A percentile compares a stretch with the other conserved stretches of the same genome.
Conservation (phyloP, 306 rosid genomes). For the Dalbergia cochinchinensis region DNA sequence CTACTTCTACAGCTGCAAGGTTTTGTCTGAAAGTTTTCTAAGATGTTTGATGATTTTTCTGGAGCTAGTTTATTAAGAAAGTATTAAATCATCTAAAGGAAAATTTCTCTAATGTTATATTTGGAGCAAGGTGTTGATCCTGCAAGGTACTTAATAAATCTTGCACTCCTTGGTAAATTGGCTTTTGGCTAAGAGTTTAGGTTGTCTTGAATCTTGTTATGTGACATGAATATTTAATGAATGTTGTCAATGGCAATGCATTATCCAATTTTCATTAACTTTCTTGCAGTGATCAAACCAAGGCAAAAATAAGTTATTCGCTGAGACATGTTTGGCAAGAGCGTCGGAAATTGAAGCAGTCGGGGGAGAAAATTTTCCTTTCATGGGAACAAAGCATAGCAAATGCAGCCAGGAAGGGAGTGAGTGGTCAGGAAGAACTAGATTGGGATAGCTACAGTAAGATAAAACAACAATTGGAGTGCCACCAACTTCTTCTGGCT, state of each 20-base stretch:
- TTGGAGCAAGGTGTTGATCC: constrained; percentile 20
- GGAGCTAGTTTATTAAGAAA: constrained; percentile 4
- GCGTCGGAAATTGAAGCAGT: constrained; percentile 63
- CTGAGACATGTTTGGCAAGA: constrained; percentile 66
- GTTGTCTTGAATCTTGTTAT: constrained; percentile 18
- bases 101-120: constrained; percentile 3
- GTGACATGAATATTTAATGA: constrained; percentile 35
- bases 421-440: constrained; percentile 63
- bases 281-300: constrained; percentile 68
- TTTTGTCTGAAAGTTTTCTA: neutral
- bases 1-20: neutral
- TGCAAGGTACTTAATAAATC: constrained; percentile 18
- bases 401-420: constrained; percentile 79
- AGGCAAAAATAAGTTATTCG: constrained; percentile 78
- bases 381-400: constrained; percentile 75
- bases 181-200: neutral
- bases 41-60: neutral
- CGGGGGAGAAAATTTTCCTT: constrained; percentile 53
- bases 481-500: constrained; percentile 18
- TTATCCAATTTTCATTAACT: constrained; percentile 25
- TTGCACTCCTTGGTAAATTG: constrained; percentile 5
- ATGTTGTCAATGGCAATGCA: constrained; percentile 4
- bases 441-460: constrained; percentile 58
- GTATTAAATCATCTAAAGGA: neutral
- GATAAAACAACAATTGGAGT: constrained; percentile 49